Percentiles rank a stretch among this genome's conserved stretches.
Evolutionary conservation across 2,329 filamentous ascomycete genomes (phyloP).

Genomic region (Coniella lustricola): DNA sequence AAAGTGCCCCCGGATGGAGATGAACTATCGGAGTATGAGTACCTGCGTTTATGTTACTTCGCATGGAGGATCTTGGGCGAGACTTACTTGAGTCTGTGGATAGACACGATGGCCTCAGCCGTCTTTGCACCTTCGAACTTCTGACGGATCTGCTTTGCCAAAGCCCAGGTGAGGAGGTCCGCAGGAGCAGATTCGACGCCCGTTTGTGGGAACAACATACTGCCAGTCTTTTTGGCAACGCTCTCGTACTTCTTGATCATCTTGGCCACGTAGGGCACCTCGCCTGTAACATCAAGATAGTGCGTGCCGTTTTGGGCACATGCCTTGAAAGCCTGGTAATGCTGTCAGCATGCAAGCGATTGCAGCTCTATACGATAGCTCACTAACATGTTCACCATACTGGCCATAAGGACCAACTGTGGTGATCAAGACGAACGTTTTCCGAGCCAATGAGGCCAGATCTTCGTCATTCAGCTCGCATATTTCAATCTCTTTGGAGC

Average conservation of each 20-base stretch:
- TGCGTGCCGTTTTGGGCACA: conserved; percentile 58
- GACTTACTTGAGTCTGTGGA: conserved; percentile 35
- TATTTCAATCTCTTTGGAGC: conserved; percentile 42
- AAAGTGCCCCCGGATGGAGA: conserved; percentile 60
- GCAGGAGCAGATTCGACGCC: conserved; percentile 57
- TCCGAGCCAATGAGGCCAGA: conserved; percentile 43
- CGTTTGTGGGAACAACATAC: conserved; percentile 54
- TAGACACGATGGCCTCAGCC: conserved; percentile 46
- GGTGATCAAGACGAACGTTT: conserved; percentile 49
- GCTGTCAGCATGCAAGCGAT: background rate
- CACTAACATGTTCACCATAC: conserved; percentile 42
- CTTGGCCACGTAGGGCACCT: conserved; percentile 47
- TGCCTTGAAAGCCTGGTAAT: conserved; percentile 44
- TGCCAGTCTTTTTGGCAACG: conserved; percentile 45
- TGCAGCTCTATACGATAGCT: background rate
- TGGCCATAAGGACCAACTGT: conserved; percentile 53
- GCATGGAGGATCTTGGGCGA: background rate
- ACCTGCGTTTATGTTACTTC: background rate
- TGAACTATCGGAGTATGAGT: conserved; percentile 15
- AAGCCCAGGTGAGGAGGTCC: conserved; percentile 50
- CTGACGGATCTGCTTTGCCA: conserved; percentile 44
- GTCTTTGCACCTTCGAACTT: conserved; percentile 41
- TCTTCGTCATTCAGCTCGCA: conserved; percentile 39
- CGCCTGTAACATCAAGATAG: conserved; percentile 58
- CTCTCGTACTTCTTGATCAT: conserved; percentile 56